Evolutionary conservation across 1,284 basidiomycete species (phyloP).

Genomic region (Neolentinus lepideus): DNA sequence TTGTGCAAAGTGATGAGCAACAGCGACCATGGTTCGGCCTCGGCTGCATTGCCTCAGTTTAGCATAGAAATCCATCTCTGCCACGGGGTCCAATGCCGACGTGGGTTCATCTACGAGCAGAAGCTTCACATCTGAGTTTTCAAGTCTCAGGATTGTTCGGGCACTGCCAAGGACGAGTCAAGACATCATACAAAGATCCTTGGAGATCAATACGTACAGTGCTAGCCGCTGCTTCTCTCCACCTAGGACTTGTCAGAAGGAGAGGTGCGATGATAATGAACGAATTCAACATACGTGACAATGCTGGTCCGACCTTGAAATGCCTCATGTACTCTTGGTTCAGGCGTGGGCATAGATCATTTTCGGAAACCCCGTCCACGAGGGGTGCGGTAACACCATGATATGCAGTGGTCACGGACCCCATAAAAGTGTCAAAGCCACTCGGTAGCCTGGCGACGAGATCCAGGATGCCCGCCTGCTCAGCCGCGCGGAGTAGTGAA

Average conservation of each 20-base stretch:
- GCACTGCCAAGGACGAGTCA: constrained; percentile 18
- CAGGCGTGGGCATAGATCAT: neutral
- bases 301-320: neutral
- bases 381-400: neutral
- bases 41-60: constrained; percentile 19
- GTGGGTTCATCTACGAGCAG: constrained; percentile 33
- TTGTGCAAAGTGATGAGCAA: constrained; percentile 29
- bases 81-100: constrained; percentile 28
- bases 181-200: constrained; percentile 1
- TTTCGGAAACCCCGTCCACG: neutral
- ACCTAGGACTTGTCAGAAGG: constrained; percentile 16
- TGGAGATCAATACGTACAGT: constrained; percentile 27
- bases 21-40: constrained; percentile 30
- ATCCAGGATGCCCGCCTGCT: constrained; percentile 5
- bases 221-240: constrained; percentile 40
- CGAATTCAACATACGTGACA: constrained; percentile 17
- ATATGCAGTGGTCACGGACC: neutral
- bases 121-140: constrained; percentile 22
- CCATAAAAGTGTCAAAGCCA: constrained; percentile 1
- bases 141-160: constrained; percentile 32
- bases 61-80: constrained; percentile 27
- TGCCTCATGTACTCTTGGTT: neutral
- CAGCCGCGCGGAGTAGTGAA: constrained; percentile 4
- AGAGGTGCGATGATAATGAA: neutral
- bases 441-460: constrained; percentile 4